Conservation (phyloP, 306 rosid species). For the Acmispon strigosus region DNA sequence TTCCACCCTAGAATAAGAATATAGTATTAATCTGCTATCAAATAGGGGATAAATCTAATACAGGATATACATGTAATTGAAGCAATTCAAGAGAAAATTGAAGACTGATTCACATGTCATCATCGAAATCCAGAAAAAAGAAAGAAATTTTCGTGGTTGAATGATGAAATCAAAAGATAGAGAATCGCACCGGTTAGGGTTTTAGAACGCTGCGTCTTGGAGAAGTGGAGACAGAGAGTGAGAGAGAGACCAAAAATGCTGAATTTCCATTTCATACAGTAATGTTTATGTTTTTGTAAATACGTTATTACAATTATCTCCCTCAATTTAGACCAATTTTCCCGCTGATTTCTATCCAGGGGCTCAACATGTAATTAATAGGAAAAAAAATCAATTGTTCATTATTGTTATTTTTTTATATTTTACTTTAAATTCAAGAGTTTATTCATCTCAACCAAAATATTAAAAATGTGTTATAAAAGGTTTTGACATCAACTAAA, state of each 20-base stretch:
- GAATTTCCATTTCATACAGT: background rate
- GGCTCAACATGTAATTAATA: no score
- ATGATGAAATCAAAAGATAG: background rate
- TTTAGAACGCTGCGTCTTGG: conserved; percentile 23
- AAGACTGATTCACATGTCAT: background rate
- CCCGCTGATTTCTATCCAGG: no score
- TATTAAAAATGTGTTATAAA: no score
- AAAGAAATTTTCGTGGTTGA: background rate
- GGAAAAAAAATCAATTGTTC: no score
- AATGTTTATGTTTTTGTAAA: background rate
- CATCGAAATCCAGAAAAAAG: background rate
- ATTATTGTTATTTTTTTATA: no score
- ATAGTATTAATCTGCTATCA: background rate
- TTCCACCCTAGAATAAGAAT: background rate
- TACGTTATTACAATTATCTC: background rate
- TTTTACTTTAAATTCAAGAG: no score
- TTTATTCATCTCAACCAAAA: no score
- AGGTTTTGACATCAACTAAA: no score
- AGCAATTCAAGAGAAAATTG: conserved; percentile 5
- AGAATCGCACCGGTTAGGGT: conserved; percentile 37
- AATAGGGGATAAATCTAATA: conserved; percentile 20
- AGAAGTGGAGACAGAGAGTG: background rate
- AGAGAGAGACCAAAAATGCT: background rate
- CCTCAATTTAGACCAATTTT: background rate
- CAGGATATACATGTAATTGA: background rate